Evolutionary conservation across 441 rosid species (phyloP), one percentile per base, ranked within the genome.

Genomic region (Adansonia gregorii): DNA sequence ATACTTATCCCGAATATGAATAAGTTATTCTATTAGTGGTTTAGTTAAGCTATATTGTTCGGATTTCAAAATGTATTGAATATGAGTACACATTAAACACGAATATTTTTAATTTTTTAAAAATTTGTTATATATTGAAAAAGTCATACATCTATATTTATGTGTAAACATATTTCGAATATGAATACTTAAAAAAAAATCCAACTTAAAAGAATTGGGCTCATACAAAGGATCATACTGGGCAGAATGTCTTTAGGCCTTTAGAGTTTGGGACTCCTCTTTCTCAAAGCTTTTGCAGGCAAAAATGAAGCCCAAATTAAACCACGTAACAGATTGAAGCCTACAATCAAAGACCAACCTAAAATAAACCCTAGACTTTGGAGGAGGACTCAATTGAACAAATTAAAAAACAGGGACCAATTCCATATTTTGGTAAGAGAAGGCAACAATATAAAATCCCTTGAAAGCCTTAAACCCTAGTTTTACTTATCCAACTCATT

Each of bases 401-500:
- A 51, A 51, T 51, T 3, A 0, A 41, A 10, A 11, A 51, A 51
- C 4, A 14, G 35, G 9, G 39, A 9, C 15, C 2, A 22, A 59
- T 59, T 59, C 35, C 15, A 20, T 9, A 59, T 3, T 22, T 59
- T 22, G 0, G 4, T 8, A 2, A 22, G 11, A 59, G 31, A 22
- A 58, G 10, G 15, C 65, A 20, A 3, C 65, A 59, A 10, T 59
- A 59, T 59, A 22, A 39, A 65, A 39, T 31, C 35, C 35, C 2
- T 31, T 31, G 35, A 31, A 31, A 5, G 4, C 41, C 64, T 27
- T 72, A 55, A 72, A 72, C 76, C 74, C 74, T 71, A 54, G 45
- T 27, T 19, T 3, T 12, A 12, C 46, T 41, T 0, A 2, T 12
- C 52, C 10, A 66, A 9, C 6, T 31, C 35, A 7, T 24, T 43